Conservation (phyloP, 2,329 filamentous ascomycete genomes). For the Didymella pinodella region DNA sequence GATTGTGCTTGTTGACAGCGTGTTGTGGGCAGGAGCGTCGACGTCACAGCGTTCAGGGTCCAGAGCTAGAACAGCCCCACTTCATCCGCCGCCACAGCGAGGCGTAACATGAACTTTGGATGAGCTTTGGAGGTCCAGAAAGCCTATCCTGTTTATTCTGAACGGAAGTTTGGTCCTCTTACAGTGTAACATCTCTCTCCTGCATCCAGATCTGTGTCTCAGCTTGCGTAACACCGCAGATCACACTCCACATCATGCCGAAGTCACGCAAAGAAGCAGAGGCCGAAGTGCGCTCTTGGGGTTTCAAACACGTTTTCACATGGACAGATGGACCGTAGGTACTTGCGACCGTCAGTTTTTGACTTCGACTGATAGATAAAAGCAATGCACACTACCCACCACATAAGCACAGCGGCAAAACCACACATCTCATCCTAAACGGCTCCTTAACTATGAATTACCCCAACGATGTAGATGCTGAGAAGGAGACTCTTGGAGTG, state of each 20-base stretch:
- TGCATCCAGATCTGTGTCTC: not conserved
- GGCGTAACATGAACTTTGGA: constrained; percentile 5
- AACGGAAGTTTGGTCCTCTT: not conserved
- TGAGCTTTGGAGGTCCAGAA: not conserved
- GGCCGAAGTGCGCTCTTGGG: constrained; percentile 71
- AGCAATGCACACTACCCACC: constrained; percentile 71
- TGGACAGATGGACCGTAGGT: constrained; percentile 75
- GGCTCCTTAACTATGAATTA: constrained; percentile 73
- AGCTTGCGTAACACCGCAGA: not conserved
- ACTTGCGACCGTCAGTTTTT: not conserved
- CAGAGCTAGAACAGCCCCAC: constrained; percentile 5
- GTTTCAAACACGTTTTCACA: constrained; percentile 73
- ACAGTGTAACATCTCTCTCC: not conserved
- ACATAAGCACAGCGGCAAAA: constrained; percentile 69
- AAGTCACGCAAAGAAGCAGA: constrained; percentile 62
- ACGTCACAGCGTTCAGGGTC: constrained; percentile 21
- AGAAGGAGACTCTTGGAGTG: constrained; percentile 66
- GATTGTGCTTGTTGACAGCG: constrained; percentile 7
- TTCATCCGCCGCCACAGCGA: constrained; percentile 6
- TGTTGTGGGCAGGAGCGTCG: constrained; percentile 11
- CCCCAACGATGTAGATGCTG: constrained; percentile 63
- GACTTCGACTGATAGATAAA: too few species aligned
- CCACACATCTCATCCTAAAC: constrained; percentile 72
- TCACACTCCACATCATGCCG: constrained; percentile 32
- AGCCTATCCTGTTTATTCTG: not conserved